Evolutionary conservation across 805 yeast species (phyloP).

Genomic region (Ogataea paradorogensis): DNA sequence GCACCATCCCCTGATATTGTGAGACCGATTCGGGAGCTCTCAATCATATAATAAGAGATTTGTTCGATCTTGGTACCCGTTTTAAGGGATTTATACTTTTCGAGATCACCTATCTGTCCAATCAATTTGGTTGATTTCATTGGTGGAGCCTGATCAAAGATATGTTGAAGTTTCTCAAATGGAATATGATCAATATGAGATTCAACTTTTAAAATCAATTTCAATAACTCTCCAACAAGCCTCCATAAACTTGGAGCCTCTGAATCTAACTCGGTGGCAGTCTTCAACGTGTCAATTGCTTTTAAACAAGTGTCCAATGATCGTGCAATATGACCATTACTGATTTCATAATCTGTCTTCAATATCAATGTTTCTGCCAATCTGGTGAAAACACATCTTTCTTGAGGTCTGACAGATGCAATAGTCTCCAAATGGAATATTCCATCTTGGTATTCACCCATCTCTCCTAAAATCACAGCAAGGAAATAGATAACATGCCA

Average conservation of each 20-base stretch:
- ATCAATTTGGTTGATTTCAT: slow-evolving; percentile 1
- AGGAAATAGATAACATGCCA: slow-evolving; percentile 67
- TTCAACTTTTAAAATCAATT: slow-evolving; percentile 53
- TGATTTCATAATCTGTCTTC: slow-evolving; percentile 50
- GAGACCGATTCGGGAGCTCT: slow-evolving; percentile 47
- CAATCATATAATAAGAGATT: slow-evolving; percentile 35
- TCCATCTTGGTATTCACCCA: slow-evolving; percentile 67
- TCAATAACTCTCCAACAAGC: slow-evolving; percentile 54
- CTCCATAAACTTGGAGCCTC: slow-evolving; percentile 64
- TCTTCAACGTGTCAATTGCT: slow-evolving; percentile 34
- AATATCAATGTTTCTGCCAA: slow-evolving; percentile 56
- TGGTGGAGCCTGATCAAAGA: slow-evolving; percentile 27
- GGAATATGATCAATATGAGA: slow-evolving; percentile 53
- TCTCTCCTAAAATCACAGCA: slow-evolving; percentile 60
- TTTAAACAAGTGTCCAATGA: slow-evolving; percentile 47
- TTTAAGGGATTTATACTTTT: slow-evolving; percentile 17
- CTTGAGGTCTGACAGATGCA: slow-evolving; percentile 39
- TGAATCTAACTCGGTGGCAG: slow-evolving; percentile 21
- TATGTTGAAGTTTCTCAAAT: slow-evolving; percentile 27
- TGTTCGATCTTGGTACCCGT: slow-evolving; percentile 27
- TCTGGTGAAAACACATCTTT: slow-evolving; percentile 48
- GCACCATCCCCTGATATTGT: slow-evolving; percentile 34
- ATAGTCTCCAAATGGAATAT: slow-evolving; percentile 45
- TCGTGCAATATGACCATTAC: slow-evolving; percentile 64
- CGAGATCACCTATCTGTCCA: slow-evolving; percentile 6